Conservation (phyloP, 2,329 filamentous ascomycete genomes). For the Pyrenochaeta sp. region DNA sequence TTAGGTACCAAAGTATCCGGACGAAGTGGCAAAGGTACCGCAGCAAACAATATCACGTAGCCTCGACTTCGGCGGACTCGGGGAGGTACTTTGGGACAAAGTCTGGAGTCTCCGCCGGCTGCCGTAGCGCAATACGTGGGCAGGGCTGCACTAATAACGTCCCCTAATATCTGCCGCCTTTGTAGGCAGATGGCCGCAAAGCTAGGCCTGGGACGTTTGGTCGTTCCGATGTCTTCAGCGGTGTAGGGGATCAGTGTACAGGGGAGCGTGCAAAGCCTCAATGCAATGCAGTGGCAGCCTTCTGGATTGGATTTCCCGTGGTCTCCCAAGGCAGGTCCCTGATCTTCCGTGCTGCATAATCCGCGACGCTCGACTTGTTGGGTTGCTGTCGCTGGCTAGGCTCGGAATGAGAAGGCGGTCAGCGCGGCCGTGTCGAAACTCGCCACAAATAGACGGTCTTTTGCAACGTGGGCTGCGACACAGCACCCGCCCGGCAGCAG, state of each 20-base stretch:
- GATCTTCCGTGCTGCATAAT: conserved; percentile 27
- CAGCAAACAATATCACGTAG: conserved; percentile 16
- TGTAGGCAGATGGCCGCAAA: conserved; percentile 4
- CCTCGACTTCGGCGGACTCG: conserved; percentile 29
- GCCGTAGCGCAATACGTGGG: conserved; percentile 33
- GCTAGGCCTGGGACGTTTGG: neutral
- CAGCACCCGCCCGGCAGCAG: conserved; percentile 9
- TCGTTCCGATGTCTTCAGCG: neutral
- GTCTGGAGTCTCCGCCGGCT: conserved; percentile 36
- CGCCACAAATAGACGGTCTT: conserved; percentile 33
- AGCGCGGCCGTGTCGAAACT: conserved; percentile 28
- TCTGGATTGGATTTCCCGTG: neutral
- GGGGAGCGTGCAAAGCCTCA: neutral
- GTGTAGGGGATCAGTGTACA: neutral
- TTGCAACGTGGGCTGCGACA: conserved; percentile 28
- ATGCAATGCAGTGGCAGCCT: neutral
- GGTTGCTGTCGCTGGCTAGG: conserved; percentile 18
- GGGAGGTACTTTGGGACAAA: conserved; percentile 27
- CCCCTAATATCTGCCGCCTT: conserved; percentile 20
- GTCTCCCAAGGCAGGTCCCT: conserved; percentile 10
- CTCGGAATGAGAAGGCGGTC: conserved; percentile 30
- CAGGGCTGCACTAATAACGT: conserved; percentile 24
- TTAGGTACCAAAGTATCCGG: conserved; percentile 4
- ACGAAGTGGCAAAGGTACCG: conserved; percentile 24
- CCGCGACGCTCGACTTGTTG: conserved; percentile 18